Percentiles rank a stretch among this genome's conserved stretches.
Evolutionary conservation across 2,329 filamentous ascomycete genomes (phyloP).

Genomic region (Colletotrichum simmondsii): DNA sequence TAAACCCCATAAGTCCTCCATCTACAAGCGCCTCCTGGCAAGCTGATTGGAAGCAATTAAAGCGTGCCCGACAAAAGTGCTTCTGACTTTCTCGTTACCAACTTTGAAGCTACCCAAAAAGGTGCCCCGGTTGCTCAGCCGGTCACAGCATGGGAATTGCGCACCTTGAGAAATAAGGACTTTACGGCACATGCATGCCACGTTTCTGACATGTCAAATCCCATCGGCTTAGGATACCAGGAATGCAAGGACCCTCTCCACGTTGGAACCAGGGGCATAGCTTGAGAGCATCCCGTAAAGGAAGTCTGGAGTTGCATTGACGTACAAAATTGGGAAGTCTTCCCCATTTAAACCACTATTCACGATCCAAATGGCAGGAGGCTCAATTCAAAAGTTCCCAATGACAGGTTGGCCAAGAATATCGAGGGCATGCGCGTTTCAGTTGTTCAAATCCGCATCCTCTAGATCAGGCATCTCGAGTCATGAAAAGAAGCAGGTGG

Average conservation of each 20-base stretch:
- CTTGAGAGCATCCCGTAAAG: neutral
- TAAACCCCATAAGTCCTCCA: no score
- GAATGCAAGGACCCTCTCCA: neutral
- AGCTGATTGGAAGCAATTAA: no score
- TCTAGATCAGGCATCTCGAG: neutral
- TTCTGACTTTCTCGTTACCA: neutral
- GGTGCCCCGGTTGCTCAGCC: neutral
- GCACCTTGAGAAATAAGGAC: neutral
- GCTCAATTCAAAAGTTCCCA: neutral
- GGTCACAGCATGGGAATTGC: neutral
- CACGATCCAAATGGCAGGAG: neutral
- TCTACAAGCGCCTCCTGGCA: no score
- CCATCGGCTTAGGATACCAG: neutral
- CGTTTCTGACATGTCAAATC: constrained; percentile 3
- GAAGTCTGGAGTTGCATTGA: constrained; percentile 2
- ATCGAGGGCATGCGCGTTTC: constrained; percentile 18
- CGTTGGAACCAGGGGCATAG: neutral
- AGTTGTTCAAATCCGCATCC: neutral
- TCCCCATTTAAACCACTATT: constrained; percentile 11
- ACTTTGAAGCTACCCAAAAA: neutral
- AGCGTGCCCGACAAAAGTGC: no score
- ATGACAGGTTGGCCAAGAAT: constrained; percentile 14
- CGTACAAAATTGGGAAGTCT: constrained; percentile 1
- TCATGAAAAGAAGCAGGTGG: neutral
- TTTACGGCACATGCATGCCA: neutral